Evolutionary conservation across 225 moss, liverwort and hornwort species (phyloP), one percentile per base, ranked within the genome.

Genomic region (Pseudoscleropodium purum): DNA sequence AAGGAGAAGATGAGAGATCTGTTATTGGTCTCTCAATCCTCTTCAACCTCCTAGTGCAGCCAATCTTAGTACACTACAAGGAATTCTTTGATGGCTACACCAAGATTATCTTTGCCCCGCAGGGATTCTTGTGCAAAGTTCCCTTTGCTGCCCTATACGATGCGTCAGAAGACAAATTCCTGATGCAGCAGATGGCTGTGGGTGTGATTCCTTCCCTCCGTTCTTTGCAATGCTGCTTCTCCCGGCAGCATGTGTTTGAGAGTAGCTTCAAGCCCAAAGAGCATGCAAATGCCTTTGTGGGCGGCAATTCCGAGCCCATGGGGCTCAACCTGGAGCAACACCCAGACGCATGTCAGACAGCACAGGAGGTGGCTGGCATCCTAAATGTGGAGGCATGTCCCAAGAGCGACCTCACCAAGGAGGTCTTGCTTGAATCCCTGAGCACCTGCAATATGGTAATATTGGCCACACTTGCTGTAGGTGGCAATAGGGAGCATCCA

Each of bases 141-240:
- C 90, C 87, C n/a, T 90, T 87, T 79, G 77, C 84, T 90, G 78
- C 90, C 61, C 70, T 90, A 11, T 84, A 90, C 18, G 61, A 90
- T 77, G 67, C 87, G 4, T 77, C 77, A 47, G 7, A 24, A 45
- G 60, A n/a, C 45, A 90, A 70, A 84, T 84, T 87, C 68, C 17
- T 90, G 47, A 84, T 90, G 84, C 79, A 90, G 76, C 79, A 87
- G 70, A n/a, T 91, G 84, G 88, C 85, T 79, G 85, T 91, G 19
- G 80, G 80, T 85, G 79, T 91, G 80, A 91, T 91, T 91, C 88
- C 91, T 88, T 91, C 90, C 27, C 25, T 91, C 25, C 18, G 54
- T 74, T 85, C 84, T 64, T 84, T 91, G 63, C 57, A 34, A 19
- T 15, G 64, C 10, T 88, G 88, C 39, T 85, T 88, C 84, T 91